Evolutionary conservation across 129 eudicot species (phyloP).

Genomic region (Saposhnikovia divaricata): DNA sequence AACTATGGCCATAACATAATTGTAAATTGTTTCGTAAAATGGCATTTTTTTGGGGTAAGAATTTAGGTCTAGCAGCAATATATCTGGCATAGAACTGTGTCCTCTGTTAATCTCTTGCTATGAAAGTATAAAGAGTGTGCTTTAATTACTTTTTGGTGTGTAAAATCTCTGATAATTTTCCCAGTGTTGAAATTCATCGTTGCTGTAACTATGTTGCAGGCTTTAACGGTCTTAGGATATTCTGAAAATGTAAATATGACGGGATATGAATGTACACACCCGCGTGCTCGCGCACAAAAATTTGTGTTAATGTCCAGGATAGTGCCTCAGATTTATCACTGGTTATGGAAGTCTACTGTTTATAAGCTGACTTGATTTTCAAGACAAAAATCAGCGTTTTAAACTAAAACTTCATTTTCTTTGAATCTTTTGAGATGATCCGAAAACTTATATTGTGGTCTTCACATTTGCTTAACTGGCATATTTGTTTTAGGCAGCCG

Average conservation of each 20-base stretch:
- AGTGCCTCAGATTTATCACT: background rate
- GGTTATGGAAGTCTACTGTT: background rate
- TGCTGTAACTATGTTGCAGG: background rate
- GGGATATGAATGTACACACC: background rate
- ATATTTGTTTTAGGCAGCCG: slow-evolving; percentile 59
- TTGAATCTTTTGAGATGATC: background rate
- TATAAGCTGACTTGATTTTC: background rate
- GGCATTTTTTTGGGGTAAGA: background rate
- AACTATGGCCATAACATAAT: background rate
- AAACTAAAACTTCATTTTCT: background rate
- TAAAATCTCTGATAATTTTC: background rate
- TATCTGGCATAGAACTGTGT: background rate
- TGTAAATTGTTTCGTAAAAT: background rate
- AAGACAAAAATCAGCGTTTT: background rate
- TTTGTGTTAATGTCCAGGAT: background rate
- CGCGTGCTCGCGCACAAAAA: background rate
- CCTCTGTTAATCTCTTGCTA: background rate
- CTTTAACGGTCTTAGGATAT: background rate
- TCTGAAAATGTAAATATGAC: background rate
- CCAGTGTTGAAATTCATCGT: background rate
- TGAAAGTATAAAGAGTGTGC: background rate
- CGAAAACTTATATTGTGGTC: background rate
- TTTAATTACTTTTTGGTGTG: background rate
- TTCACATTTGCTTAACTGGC: background rate
- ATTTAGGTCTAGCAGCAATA: background rate